Evolutionary conservation across 371 early-diverging fungal species (phyloP), one percentile per base, ranked within the genome.

Genomic region (Circinella minor): DNA sequence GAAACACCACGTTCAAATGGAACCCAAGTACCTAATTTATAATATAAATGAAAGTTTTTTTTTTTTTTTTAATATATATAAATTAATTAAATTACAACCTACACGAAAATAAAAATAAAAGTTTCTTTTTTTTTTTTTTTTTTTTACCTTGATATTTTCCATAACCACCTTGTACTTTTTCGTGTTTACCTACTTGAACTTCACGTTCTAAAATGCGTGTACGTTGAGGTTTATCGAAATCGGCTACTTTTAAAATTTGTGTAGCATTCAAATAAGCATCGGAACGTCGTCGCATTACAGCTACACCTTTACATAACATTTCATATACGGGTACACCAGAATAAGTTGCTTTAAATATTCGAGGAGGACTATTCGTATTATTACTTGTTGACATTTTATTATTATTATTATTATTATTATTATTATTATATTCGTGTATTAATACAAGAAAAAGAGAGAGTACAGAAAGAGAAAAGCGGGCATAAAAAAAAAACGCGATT

Each of bases 141-240:
- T 77, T 87, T 15, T 89, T 95, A 71, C 97, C 97, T 83, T 97
- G 96, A 75, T 95, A 96, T 82, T 96, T 96, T 38, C 98, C 98
- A 69, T 97, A 96, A 13, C 98, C 98, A 15, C 98, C 98, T 79
- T 96, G 97, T 6, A 97, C 92, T 76, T 96, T 96, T 66, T 97
- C 97, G 71, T 94, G 95, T 55, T 83, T 78, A 9, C 95, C 95
- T 0, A 73, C 86, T 69, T 90, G 89, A 3, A 96, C 90, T 73
- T 95, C 95, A 66, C 89, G 85, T 75, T 97, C 98, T 55, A 97
- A 79, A 69, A 97, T 95, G 67, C 94, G 90, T 18, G 96, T 95
- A 43, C 98, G 84, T 68, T 88, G 86, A 3, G 91, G 92, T 86
- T 97, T 96, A 62, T 96, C 96, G 66, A 96, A 88, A 37, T 89